Evolutionary conservation across 1,284 basidiomycete species (phyloP), one percentile per base, ranked within the genome.

Genomic region (Moniliophthora roreri): DNA sequence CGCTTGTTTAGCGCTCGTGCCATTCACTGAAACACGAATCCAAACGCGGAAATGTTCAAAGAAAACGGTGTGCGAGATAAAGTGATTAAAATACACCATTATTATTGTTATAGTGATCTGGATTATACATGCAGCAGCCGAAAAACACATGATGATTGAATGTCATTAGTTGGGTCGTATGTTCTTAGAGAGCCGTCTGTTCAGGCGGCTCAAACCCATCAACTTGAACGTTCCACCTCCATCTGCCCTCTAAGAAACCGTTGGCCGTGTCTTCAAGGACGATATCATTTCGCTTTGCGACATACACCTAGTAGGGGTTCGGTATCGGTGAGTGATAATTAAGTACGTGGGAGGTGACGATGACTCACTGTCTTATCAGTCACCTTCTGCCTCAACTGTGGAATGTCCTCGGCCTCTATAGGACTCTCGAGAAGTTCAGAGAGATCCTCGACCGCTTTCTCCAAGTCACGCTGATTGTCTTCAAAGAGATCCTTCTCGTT

Each of bases 401-500:
- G 80, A 63, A 98, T 95, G 48, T 80, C 82, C 59, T 94, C 91
- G 1, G 88, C 74, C 60, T 98, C 94, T 58, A 98, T 88, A 20
- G 92, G 93, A 45, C 85, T 84, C 72, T 99, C 96, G 28, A 99
- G 77, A 41, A 97, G 74, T 68, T 96, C 95, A 0, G 93, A 93
- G 3, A 99, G 79, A 57, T 96, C 92, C 67, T 99, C 97, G 2
- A 98, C 95, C 0, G 96, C 96, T 58, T 84, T 82, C 71, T 99
- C 96, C 40, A 99, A 77, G 68, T 99, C 95, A 65, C 91, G 81
- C 73, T 99, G 96, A 66, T 98, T 98, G 72, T 98, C 95, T 71
- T 98, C 96, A 63, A 96, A 99, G 44, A 99, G 74, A 66, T 95
- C 92, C 68, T 98, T 98, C 80, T 92, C 81, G 69, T 98, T 98